These are phyloP conservation scores for Arthrinium puccinioides DNA, from an alignment of 2,329 filamentous ascomycete genomes.

Conservation along the genomic window DNA sequence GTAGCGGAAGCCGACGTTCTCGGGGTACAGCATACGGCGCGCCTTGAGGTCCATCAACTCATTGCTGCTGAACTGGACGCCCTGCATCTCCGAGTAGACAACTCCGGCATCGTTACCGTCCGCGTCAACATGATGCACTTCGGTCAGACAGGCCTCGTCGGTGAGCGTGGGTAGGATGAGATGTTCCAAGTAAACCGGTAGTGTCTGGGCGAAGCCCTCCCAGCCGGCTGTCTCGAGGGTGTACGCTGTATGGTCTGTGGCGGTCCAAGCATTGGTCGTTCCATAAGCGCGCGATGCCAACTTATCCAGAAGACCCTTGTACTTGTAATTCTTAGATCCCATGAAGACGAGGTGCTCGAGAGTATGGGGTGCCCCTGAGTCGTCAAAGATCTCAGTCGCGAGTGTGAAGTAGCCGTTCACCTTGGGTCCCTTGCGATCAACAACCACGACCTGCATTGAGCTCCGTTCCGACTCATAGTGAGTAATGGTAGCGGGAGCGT, in stretches of 20 bases:
- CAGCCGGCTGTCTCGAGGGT: conserved; percentile 92
- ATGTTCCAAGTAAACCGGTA: conserved; percentile 94
- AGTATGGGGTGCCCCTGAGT: conserved; percentile 86
- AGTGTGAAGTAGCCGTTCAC: conserved; percentile 90
- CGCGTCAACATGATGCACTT: conserved; percentile 93
- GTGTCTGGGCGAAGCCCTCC: conserved; percentile 91
- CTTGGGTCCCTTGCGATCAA: conserved; percentile 91
- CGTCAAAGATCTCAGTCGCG: conserved; percentile 94
- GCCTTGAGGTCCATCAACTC: conserved; percentile 85
- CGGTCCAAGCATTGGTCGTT: conserved; percentile 93
- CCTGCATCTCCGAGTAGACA: conserved; percentile 99
- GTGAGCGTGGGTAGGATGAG: conserved; percentile 86
- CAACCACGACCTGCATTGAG: conserved; percentile 89
- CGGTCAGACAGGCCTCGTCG: conserved; percentile 87
- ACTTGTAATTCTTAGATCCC: conserved; percentile 88
- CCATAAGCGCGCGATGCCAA: conserved; percentile 91
- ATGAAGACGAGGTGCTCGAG: conserved; percentile 80
- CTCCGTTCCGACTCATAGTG: conserved; percentile 95
- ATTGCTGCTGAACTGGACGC: conserved; percentile 72
- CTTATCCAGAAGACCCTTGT: conserved; percentile 93
- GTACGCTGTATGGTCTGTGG: conserved; percentile 93
- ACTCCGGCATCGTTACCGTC: conserved; percentile 92
- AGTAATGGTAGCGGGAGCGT: conserved; percentile 79
- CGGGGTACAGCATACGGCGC: conserved; percentile 75
- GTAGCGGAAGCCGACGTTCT: conserved; percentile 87